phyloP scores from a whole-genome alignment of 331 rosid genomes.

The Arachis monticola region DNA sequence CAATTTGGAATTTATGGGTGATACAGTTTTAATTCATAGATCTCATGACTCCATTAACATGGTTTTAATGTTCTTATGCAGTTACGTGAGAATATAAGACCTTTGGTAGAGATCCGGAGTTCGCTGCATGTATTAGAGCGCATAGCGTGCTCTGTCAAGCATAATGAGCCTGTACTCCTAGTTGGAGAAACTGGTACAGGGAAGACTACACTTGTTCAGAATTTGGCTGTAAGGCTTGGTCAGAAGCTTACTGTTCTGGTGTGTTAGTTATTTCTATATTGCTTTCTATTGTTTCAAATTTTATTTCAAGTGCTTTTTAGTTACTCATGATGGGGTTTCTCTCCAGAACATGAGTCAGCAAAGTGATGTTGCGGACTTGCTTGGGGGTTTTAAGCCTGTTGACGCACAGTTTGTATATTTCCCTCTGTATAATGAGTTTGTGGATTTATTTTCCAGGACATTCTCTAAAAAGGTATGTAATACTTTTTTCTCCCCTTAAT shows the following conservation, averaged over 20 bases:
- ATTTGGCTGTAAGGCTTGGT: slow-evolving; percentile 83
- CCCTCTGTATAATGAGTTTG: slow-evolving; percentile 69
- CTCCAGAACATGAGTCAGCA: slow-evolving; percentile 95
- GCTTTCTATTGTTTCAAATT: slow-evolving; percentile 2
- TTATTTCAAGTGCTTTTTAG: slow-evolving; percentile 19
- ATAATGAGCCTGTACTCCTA: slow-evolving; percentile 90
- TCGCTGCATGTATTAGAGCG: slow-evolving; percentile 80
- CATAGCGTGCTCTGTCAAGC: slow-evolving; percentile 81
- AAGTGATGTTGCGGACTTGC: slow-evolving; percentile 87
- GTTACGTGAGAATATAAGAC: slow-evolving; percentile 45
- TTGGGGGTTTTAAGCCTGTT: slow-evolving; percentile 93
- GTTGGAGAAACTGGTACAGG: slow-evolving; percentile 99
- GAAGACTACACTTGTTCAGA: slow-evolving; percentile 94
- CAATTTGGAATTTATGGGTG: neutral
- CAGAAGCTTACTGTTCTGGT: slow-evolving; percentile 93
- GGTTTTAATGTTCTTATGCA: slow-evolving; percentile 48
- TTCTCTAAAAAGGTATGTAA: slow-evolving; percentile 58
- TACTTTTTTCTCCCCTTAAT: neutral
- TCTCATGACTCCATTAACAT: slow-evolving; percentile 35
- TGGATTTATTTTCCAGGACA: slow-evolving; percentile 57
- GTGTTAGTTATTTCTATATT: slow-evolving; percentile 37
- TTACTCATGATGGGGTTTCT: slow-evolving; percentile 21
- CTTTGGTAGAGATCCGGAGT: slow-evolving; percentile 79
- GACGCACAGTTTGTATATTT: slow-evolving; percentile 59
- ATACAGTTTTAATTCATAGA: slow-evolving; percentile 5